Evolutionary conservation across 1,284 basidiomycete genomes (phyloP).

Genomic region (Ceratobasidium sp.): DNA sequence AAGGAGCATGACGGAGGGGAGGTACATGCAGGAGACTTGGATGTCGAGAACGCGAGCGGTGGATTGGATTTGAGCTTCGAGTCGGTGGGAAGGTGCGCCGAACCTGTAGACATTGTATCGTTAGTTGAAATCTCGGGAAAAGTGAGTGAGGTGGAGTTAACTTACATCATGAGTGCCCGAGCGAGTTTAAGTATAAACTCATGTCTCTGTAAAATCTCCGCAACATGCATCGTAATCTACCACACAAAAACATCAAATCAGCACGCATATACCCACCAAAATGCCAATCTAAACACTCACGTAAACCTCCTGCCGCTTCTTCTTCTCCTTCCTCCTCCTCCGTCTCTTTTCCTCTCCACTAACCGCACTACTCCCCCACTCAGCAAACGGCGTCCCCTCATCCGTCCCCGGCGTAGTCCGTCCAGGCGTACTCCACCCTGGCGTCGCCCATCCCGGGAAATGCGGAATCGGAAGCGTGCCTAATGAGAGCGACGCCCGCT

Average conservation of each 20-base stretch:
- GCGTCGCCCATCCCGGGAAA: slow-evolving; percentile 50
- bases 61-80: slow-evolving; percentile 88
- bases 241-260: slow-evolving; percentile 9
- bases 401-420: slow-evolving; percentile 49
- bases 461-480: slow-evolving; percentile 22
- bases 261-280: slow-evolving; percentile 10
- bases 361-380: slow-evolving; percentile 15
- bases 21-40: slow-evolving; percentile 85
- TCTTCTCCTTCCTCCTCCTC: slow-evolving; percentile 69
- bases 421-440: slow-evolving; percentile 51
- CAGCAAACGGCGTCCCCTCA: slow-evolving; percentile 36
- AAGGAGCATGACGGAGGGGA: slow-evolving; percentile 86
- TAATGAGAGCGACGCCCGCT: slow-evolving; percentile 33
- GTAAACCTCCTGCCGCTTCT: slow-evolving; percentile 83
- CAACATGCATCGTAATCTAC: slow-evolving; percentile 91
- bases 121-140: slow-evolving; percentile 20
- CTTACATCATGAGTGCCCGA: slow-evolving; percentile 89
- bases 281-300: slow-evolving; percentile 61
- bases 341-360: slow-evolving; percentile 60
- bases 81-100: slow-evolving; percentile 89
- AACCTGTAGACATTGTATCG: slow-evolving; percentile 61
- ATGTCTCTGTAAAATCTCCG: slow-evolving; percentile 87
- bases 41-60: slow-evolving; percentile 90
- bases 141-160: neutral
- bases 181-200: slow-evolving; percentile 92